A percentile compares a stretch with the other conserved stretches of the same genome.
Conservation (phyloP, 192 early-diverging fungal species). For the Podila epicladia region DNA sequence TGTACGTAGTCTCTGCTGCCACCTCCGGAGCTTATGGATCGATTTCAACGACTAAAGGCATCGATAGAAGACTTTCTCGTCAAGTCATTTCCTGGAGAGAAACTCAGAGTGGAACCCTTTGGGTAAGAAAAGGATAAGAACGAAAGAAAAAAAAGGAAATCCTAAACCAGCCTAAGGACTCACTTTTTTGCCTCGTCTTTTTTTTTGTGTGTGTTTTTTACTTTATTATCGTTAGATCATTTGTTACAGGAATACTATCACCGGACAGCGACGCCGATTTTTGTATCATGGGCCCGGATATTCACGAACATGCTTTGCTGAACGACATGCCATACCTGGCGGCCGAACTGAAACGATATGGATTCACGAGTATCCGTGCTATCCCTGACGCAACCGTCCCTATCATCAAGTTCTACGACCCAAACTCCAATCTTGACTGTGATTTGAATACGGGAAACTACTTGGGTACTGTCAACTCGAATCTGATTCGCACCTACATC, state of each 20-base stretch:
- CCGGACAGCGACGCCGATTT: slow-evolving; percentile 50
- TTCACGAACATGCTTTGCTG: slow-evolving; percentile 12
- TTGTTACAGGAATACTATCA: slow-evolving; percentile 35
- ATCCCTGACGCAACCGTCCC: slow-evolving; percentile 44
- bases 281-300: slow-evolving; percentile 36
- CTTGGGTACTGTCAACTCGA: slow-evolving; percentile 47
- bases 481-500: slow-evolving; percentile 35
- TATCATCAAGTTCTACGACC: slow-evolving; percentile 52
- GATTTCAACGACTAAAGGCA: slow-evolving; percentile 3
- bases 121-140: slow-evolving; percentile 15
- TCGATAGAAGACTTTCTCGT: slow-evolving; percentile 5
- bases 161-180: too few relatives aligned
- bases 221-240: slow-evolving; percentile 37
- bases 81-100: slow-evolving; percentile 14
- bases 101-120: slow-evolving; percentile 30
- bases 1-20: slow-evolving; percentile 20
- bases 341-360: slow-evolving; percentile 7
- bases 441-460: slow-evolving; percentile 52
- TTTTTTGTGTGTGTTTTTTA: too few relatives aligned
- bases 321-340: slow-evolving; percentile 38
- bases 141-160: too few relatives aligned
- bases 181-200: too few relatives aligned
- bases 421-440: slow-evolving; percentile 27
- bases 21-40: slow-evolving; percentile 10
- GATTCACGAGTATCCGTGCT: slow-evolving; percentile 27